Percentiles rank a stretch among this genome's conserved stretches.
Conservation (phyloP, 805 yeast genomes). For the Lachancea waltii region DNA sequence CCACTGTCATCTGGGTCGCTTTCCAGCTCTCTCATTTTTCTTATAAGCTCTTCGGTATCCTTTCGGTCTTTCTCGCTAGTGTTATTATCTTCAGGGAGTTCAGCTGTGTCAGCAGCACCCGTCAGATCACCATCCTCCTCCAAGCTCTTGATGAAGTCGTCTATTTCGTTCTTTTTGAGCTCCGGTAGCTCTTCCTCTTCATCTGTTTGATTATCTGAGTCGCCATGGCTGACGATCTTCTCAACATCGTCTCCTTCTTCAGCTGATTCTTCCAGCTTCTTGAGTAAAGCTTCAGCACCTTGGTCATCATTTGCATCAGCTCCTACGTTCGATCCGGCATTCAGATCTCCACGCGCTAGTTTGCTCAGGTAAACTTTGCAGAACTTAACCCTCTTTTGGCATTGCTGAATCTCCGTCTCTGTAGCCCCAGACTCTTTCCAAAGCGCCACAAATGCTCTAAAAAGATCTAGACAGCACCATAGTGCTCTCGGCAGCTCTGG, state of each 20-base stretch:
- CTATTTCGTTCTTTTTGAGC: constrained; percentile 1
- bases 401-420: constrained; percentile 10
- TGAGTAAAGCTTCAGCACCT: constrained; percentile 9
- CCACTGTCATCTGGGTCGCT: background rate
- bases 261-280: too few species aligned
- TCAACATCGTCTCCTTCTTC: constrained; percentile 4
- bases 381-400: constrained; percentile 22
- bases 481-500: constrained; percentile 21
- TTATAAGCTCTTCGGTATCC: constrained; percentile 4
- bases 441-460: constrained; percentile 16
- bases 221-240: too few species aligned
- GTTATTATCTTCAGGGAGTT: background rate
- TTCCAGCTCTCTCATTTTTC: constrained; percentile 5
- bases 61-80: background rate
- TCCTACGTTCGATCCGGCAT: background rate
- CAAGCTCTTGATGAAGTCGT: constrained; percentile 3
- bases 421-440: constrained; percentile 19
- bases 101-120: constrained; percentile 5
- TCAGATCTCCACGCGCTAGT: constrained; percentile 23
- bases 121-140: constrained; percentile 1
- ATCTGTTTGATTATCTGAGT: too few species aligned
- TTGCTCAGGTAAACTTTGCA: constrained; percentile 27
- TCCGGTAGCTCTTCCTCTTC: background rate
- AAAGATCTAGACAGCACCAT: constrained; percentile 31
- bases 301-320: constrained; percentile 3